Evolutionary conservation across 371 early-diverging fungal genomes (phyloP), one percentile per base, ranked within the genome.

Genomic region (Gilbertella persicaria): DNA sequence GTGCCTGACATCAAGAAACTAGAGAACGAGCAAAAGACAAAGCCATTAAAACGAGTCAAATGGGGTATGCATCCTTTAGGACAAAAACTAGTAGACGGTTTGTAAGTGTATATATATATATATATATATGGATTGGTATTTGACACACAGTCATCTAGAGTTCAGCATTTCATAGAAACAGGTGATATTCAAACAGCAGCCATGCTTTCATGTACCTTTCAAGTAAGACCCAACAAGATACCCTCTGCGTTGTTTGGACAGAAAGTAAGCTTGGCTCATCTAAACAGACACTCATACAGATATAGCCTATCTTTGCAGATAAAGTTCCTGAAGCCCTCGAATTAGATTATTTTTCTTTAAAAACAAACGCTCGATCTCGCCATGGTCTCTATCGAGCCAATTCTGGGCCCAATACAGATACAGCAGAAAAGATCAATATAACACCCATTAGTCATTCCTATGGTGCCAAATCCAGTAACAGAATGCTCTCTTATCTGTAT

Each of bases 141-240:
- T 9, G 28, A 10, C 28, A 28, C 14, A 23, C 29, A 17, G 17
- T 29, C 29, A 16, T 12, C 13, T 67, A 91, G 90, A 28, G 62
- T 93, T 25, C 61, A 78, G 0, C 81, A 88, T 55, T 79, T 87
- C 57, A 80, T 85, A 55, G 60, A 62, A 5, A 70, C 78, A 37
- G 89, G 92, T 7, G 94, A 95, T 69, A 78, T 91, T 24, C 95
- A 95, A 64, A 90, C 89, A 37, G 78, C 90, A 39, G 92, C 93
- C 0, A 71, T 95, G 67, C 69, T 95, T 5, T 75, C 88, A 2
- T 93, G 93, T 58, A 86, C 89, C 9, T 84, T 95, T 45, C 58
- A 64, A 47, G 45, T 58, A 1, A 30, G 44, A 39, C n/a, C 55
- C 4, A 45, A 42, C 30, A 64, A 58, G 45, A 16, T 43, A 36